A percentile compares a stretch with the other conserved stretches of the same genome.
Conservation (phyloP, 768 basidiomycete species). For the Clavaria fumosa region DNA sequence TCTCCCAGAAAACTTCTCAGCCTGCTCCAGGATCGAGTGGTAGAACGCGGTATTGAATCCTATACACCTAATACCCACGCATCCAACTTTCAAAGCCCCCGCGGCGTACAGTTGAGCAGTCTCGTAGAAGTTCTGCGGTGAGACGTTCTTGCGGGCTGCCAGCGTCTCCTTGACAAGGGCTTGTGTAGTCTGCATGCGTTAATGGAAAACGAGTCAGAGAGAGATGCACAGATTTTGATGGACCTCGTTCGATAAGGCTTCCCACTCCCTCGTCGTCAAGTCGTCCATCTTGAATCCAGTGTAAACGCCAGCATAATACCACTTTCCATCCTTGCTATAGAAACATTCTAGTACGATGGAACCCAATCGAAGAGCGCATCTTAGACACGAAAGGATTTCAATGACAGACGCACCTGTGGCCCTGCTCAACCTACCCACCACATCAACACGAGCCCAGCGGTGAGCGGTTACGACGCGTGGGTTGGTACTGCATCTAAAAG, state of each 20-base stretch:
- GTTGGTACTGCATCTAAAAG: conserved; percentile 69
- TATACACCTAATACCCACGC: conserved; percentile 60
- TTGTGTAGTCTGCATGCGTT: conserved; percentile 36
- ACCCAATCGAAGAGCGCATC: not conserved
- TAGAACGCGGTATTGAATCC: conserved; percentile 61
- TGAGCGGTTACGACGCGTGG: conserved; percentile 64
- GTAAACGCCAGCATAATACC: conserved; percentile 79
- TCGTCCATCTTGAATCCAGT: conserved; percentile 49
- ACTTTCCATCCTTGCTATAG: conserved; percentile 64
- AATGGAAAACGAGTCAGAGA: conserved; percentile 6
- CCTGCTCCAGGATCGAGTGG: conserved; percentile 48
- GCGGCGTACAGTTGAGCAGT: conserved; percentile 54
- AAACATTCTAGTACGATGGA: conserved; percentile 61
- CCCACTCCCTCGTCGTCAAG: conserved; percentile 54
- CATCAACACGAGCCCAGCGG: conserved; percentile 54
- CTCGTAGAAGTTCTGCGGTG: conserved; percentile 68
- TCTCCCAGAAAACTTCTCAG: conserved; percentile 29
- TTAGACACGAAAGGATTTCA: not conserved
- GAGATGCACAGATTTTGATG: conserved; percentile 6
- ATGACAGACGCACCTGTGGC: conserved; percentile 39
- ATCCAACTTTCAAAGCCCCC: conserved; percentile 60
- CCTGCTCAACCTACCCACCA: conserved; percentile 39
- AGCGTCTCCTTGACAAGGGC: conserved; percentile 61
- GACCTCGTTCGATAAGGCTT: conserved; percentile 49
- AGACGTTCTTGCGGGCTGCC: conserved; percentile 53